Base-by-base conservation (phyloP, 2,329 filamentous ascomycete genomes). In the Botrytis cinerea region DNA sequence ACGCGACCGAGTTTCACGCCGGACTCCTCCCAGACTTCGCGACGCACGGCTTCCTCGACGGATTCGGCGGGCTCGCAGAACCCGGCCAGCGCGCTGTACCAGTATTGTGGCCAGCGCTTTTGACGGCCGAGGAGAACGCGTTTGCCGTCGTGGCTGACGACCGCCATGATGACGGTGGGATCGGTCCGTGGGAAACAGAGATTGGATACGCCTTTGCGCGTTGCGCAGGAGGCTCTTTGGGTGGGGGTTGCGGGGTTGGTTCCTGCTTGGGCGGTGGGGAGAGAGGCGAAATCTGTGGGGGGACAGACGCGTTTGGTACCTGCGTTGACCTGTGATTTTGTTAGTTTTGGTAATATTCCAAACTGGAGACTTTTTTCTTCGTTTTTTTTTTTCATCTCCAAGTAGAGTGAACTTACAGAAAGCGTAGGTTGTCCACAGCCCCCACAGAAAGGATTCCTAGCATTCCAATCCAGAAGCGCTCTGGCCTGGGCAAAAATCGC, bases 391-490 rank as follows among this genome's bases (percentile, higher is more conserved):
- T 28, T 28, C 16, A 38, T 51, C 45, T 57, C 51, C 2, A 18
- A 28, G 14, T 28, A 28, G 32, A 28, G 25, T 38, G 54, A 22
- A 60, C 71, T 51, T 54, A 93, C 86, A 28, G 91, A 92, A 74
- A 98, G 85, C 0, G 94, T 98, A 38, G 88, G 90, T 79, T 93
- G 88, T 48, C 96, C 95, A 83, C 96, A 99, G 73, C 92, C 91
- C 46, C 91, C 94, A 82, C 96, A 99, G 86, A 94, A 99, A 45
- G 92, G 92, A 83, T 97, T 97, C 70, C 95, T 92, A 40, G 87
- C 87, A 84, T 99, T 98, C 96, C 96, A 99, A 84, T 98, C 96
- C 51, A 97, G 86, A 40, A 98, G 86, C 63, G 94, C 92, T 72
- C 95, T 91, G 12, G 94, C 93, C 83, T 97, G 93, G 22, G 94